Percentiles rank a stretch among this genome's conserved stretches.
Evolutionary conservation across 768 basidiomycete species (phyloP).

Genomic region (Lentinus brumalis): DNA sequence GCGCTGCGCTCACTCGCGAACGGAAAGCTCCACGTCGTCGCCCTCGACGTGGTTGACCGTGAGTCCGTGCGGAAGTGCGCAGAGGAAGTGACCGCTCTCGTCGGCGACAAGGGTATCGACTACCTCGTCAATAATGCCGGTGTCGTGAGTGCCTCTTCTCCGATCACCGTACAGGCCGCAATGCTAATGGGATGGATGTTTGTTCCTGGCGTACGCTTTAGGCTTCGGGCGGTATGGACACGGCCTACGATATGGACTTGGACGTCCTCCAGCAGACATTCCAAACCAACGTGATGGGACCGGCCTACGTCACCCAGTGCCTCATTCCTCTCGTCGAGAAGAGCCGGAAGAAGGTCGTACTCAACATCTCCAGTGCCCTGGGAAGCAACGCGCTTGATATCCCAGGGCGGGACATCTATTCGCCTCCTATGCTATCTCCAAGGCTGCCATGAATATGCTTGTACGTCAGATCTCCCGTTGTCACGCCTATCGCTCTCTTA

Average conservation of each 20-base stretch:
- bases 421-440: slow-evolving; percentile 38
- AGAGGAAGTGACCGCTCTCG: slow-evolving; percentile 23
- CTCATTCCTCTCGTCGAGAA: slow-evolving; percentile 37
- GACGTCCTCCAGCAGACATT: neutral
- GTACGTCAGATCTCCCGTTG: slow-evolving; percentile 21
- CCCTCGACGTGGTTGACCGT: slow-evolving; percentile 33
- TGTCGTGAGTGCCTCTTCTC: slow-evolving; percentile 5
- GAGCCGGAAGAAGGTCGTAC: slow-evolving; percentile 32
- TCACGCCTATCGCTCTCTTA: neutral
- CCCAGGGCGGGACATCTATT: slow-evolving; percentile 7
- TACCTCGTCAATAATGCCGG: slow-evolving; percentile 44
- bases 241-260: neutral
- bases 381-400: slow-evolving; percentile 33
- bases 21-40: slow-evolving; percentile 37
- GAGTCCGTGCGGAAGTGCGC: slow-evolving; percentile 30
- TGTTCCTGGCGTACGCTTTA: neutral
- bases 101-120: slow-evolving; percentile 35
- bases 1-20: slow-evolving; percentile 24
- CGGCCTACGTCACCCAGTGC: slow-evolving; percentile 34
- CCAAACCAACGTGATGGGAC: slow-evolving; percentile 36
- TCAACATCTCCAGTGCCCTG: slow-evolving; percentile 36
- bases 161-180: too few species aligned
- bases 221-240: slow-evolving; percentile 14
- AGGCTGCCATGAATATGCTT: slow-evolving; percentile 42
- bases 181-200: too few species aligned